Conservation (phyloP, 2,329 filamentous ascomycete genomes). For the Penicillium sp. region DNA sequence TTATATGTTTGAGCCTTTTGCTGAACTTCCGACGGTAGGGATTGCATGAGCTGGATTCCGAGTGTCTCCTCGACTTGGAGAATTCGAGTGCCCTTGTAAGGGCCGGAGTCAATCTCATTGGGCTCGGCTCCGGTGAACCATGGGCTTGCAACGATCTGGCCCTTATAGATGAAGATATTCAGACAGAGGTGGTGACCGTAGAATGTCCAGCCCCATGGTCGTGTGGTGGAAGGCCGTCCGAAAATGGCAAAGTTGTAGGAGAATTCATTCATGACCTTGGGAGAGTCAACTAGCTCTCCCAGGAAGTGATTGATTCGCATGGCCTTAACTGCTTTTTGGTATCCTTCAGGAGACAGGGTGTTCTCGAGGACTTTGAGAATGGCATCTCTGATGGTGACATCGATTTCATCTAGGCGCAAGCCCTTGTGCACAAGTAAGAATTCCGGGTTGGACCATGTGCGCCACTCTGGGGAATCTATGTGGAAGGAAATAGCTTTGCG, state of each 20-base stretch:
- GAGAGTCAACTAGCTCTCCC: slow-evolving; percentile 61
- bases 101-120: slow-evolving; percentile 66
- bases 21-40: slow-evolving; percentile 47
- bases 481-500: slow-evolving; percentile 52
- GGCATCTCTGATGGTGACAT: slow-evolving; percentile 40
- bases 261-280: slow-evolving; percentile 65
- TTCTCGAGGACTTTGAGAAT: slow-evolving; percentile 55
- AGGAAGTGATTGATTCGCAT: slow-evolving; percentile 75
- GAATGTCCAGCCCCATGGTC: slow-evolving; percentile 68
- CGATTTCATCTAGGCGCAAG: slow-evolving; percentile 64
- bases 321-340: slow-evolving; percentile 63
- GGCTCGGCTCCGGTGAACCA: slow-evolving; percentile 80
- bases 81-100: slow-evolving; percentile 61
- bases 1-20: slow-evolving; percentile 55
- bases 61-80: slow-evolving; percentile 61
- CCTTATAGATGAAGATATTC: slow-evolving; percentile 62
- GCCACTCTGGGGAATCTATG: slow-evolving; percentile 68
- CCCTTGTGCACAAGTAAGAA: slow-evolving; percentile 67
- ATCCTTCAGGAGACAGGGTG: slow-evolving; percentile 66
- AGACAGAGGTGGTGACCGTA: slow-evolving; percentile 79
- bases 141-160: slow-evolving; percentile 65
- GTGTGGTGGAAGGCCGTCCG: slow-evolving; percentile 53
- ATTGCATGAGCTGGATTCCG: slow-evolving; percentile 68
- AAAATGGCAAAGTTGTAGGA: slow-evolving; percentile 75
- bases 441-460: slow-evolving; percentile 69